Evolutionary conservation across 768 basidiomycete species (phyloP).

Genomic region (Agrocybe pediades): DNA sequence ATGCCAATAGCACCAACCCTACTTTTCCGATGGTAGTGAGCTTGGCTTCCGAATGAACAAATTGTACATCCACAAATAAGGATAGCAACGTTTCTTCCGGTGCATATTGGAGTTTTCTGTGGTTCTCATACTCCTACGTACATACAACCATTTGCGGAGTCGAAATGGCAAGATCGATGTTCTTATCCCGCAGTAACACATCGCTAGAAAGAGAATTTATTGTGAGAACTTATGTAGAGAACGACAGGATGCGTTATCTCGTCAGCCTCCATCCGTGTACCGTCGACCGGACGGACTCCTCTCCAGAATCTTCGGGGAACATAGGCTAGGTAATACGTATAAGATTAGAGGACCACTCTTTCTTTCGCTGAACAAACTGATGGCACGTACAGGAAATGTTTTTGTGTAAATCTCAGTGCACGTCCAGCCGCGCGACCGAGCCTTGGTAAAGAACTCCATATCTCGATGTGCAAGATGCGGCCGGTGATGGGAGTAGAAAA

Average conservation of each 20-base stretch:
- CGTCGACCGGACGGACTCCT: slow-evolving; percentile 72
- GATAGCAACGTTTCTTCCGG: too few species aligned
- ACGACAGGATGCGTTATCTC: too few species aligned
- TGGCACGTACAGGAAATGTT: slow-evolving; percentile 56
- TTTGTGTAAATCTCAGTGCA: slow-evolving; percentile 70
- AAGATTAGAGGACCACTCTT: too few species aligned
- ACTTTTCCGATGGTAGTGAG: not conserved
- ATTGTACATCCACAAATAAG: too few species aligned
- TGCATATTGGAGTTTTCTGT: too few species aligned
- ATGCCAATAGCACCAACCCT: not conserved
- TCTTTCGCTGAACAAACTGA: not conserved
- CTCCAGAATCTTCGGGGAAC: slow-evolving; percentile 88
- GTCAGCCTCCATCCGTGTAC: slow-evolving; percentile 84
- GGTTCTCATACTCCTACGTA: too few species aligned
- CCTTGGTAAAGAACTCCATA: slow-evolving; percentile 77
- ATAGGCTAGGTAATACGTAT: slow-evolving; percentile 57
- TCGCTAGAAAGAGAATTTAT: too few species aligned
- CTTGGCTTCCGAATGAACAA: not conserved
- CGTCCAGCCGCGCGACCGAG: slow-evolving; percentile 63
- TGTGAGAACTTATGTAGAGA: too few species aligned
- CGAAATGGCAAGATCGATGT: too few species aligned
- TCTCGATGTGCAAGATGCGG: slow-evolving; percentile 84
- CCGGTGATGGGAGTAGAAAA: slow-evolving; percentile 89
- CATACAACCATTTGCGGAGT: too few species aligned
- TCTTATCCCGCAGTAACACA: too few species aligned